Evolutionary conservation across 2,329 filamentous ascomycete genomes (phyloP).

Genomic region (Lomentospora prolificans): DNA sequence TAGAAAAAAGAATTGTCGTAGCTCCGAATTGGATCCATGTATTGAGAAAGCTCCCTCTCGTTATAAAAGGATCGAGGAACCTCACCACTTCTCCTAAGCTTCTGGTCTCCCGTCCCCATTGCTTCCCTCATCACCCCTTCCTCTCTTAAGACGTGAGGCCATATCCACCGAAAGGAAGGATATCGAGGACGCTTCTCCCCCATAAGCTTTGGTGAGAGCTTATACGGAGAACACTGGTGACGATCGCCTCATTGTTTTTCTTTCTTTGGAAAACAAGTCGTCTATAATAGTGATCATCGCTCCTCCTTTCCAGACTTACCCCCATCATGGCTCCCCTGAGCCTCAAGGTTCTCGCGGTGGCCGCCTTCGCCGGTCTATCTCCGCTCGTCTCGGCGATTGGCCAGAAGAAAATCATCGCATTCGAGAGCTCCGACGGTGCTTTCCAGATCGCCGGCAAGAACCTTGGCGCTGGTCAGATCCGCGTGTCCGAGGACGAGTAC

Average conservation of each 20-base stretch:
- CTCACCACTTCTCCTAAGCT: background rate
- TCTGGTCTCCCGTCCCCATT: background rate
- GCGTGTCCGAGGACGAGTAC: constrained; percentile 50
- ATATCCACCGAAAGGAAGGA: background rate
- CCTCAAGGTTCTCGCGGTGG: constrained; percentile 7
- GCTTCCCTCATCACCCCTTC: background rate
- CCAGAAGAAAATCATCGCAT: constrained; percentile 38
- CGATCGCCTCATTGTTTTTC: background rate
- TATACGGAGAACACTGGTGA: background rate
- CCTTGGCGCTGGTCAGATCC: constrained; percentile 34
- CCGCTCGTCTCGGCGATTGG: constrained; percentile 28
- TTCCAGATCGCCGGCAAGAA: constrained; percentile 27
- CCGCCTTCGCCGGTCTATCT: constrained; percentile 15
- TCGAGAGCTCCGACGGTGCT: constrained; percentile 17
- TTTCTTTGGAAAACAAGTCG: no score
- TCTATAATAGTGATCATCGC: no score
- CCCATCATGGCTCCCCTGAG: constrained; percentile 8
- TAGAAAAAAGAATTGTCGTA: background rate
- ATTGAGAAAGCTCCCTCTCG: background rate
- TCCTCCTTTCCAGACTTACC: background rate
- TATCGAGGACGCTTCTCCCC: background rate
- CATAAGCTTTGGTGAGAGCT: background rate
- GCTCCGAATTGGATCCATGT: background rate
- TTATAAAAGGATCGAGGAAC: background rate
- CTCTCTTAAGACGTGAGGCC: background rate